Evolutionary conservation across 2,329 filamentous ascomycete genomes (phyloP), one percentile per base, ranked within the genome.

Genomic region (Aspergillus arachidicola): DNA sequence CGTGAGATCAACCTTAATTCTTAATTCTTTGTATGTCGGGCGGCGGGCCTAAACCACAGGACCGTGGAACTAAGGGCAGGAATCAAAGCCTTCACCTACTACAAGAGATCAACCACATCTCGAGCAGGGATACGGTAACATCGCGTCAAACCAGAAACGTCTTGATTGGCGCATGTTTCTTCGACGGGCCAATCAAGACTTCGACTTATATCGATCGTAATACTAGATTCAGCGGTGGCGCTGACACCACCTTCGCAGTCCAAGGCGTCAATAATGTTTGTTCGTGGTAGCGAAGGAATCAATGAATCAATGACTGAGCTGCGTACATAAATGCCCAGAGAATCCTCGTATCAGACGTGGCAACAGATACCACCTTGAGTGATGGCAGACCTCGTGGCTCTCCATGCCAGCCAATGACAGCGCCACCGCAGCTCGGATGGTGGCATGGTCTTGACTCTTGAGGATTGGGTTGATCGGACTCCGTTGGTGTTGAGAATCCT

Each of bases 51-150:
- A 38, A 21, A 23, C 34, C 32, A 26, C 51, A 28, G 12, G 21
- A 30, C 46, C 46, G 19, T 30, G 46, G 46, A 26, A 50, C 46
- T 5, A 14, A 26, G 23, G 12, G 12, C 14, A 23, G 12, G 23
- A 36, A 36, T 36, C 34, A 5, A 36, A 36, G 34, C 34, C 34
- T 36, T 36, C 12, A 14, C 23, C 45, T 16, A 2, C 12, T 14
- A 3, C 14, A 23, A 23, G 21, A 48, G 12, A 48, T 48, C 45
- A 14, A 19, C 23, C 6, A 26, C 23, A 26, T 48, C 45, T 48
- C 6, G 23, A 50, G 21, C 6, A 36, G n/a, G 36, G 59, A 48
- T 54, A 58, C 54, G 46, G 56, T 62, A 46, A 59, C 60, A 62
- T 62, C 60, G 60, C 28, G 56, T 32, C 21, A 50, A 53, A 54